Evolutionary conservation across 768 basidiomycete genomes (phyloP), one percentile per base, ranked within the genome.

Genomic region (Sporobolomyces roseus): DNA sequence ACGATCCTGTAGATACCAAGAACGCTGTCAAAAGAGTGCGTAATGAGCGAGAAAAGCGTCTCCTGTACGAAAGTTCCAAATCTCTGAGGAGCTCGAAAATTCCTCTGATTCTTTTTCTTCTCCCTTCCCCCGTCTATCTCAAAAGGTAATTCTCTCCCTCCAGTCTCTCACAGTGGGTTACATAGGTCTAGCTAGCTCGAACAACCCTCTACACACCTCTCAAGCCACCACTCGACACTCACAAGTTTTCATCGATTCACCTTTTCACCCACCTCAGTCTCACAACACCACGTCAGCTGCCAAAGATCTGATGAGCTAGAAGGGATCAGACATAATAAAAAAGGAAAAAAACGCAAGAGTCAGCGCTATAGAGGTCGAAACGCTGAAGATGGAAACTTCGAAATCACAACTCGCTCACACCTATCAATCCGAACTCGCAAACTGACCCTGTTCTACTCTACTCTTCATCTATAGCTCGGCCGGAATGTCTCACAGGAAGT

Each of bases 401-500:
- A 33, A 41, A 41, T 41, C 17, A 9, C 38, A 41, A 9, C 38
- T 46, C 50, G n/a, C n/a, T n/a, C n/a, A n/a, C n/a, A n/a, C n/a
- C n/a, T n/a, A n/a, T n/a, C n/a, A n/a, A 12, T 38, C 38, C 36
- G 33, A 7, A 21, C 23, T 29, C 25, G 1, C 17, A 4, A 4
- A 41, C 63, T 63, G 59, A 69, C 62, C 45, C 29, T n/a, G 23
- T n/a, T 14, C 46, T 30, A 36, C 19, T 25, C 21, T 23, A 25
- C 56, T 52, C 30, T 48, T 46, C 27, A 9, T 43, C 35, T 2
- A 19, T 51, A 56, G 55, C 27, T 62, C 63, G 53, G 51, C 38
- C 23, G 59, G 52, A 61, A 73, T 73, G 72, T 73, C 72, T 66
- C 72, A 73, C 72, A 62, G 72, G 61, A 73, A 73, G 68, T 73